Percentiles rank a stretch among this genome's conserved stretches.
phyloP scores from a whole-genome alignment of 495 filamentous ascomycete genomes.

The Letharia lupina region DNA sequence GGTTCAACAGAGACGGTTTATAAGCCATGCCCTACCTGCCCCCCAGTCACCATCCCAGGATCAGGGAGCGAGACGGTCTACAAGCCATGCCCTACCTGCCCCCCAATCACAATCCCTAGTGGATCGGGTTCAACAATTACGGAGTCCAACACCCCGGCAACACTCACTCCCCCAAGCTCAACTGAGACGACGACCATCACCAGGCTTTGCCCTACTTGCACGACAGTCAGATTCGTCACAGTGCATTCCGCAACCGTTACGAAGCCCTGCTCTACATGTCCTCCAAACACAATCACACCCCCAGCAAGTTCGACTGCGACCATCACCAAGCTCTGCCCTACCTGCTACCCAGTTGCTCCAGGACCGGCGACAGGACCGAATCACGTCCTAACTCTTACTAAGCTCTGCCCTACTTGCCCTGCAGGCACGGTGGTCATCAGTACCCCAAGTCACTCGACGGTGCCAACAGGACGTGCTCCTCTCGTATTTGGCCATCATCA shows the following conservation, averaged over 20 bases:
- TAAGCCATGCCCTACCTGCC: not conserved
- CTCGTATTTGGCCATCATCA: not conserved
- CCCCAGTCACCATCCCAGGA: not conserved
- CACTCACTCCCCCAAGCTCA: not conserved
- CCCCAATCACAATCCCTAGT: not conserved
- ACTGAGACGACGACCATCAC: not conserved
- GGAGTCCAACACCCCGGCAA: not conserved
- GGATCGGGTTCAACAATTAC: not conserved
- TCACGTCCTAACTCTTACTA: not conserved
- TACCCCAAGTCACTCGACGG: not conserved
- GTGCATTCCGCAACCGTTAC: not conserved
- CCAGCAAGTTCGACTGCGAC: not conserved
- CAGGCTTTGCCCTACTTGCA: constrained; percentile 4
- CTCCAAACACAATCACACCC: not conserved
- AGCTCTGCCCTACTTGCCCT: not conserved
- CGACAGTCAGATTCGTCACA: not conserved
- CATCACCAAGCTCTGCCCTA: constrained; percentile 9
- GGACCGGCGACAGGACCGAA: not conserved
- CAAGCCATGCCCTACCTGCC: not conserved
- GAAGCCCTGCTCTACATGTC: not conserved
- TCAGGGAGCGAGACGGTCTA: not conserved
- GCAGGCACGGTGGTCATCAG: not conserved
- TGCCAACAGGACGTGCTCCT: not conserved
- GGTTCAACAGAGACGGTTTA: not conserved
- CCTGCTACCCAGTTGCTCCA: not conserved